Evolutionary conservation across 2,329 filamentous ascomycete genomes (phyloP).

Genomic region (Sporothrix globosa): DNA sequence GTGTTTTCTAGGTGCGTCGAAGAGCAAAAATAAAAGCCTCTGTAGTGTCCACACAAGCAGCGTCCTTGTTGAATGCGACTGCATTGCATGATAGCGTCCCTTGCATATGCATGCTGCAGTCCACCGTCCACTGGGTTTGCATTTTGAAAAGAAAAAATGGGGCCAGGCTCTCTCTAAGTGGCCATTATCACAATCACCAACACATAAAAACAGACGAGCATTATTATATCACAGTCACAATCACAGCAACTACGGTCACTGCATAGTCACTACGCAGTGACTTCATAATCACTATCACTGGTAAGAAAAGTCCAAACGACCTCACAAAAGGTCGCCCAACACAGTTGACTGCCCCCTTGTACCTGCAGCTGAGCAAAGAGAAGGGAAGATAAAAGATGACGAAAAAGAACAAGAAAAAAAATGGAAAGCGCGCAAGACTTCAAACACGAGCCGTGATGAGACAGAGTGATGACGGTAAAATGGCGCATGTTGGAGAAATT

Average conservation of each 20-base stretch:
- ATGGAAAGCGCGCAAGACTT: not conserved
- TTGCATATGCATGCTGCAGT: conserved; percentile 19
- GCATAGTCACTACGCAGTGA: no score
- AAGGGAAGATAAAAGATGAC: not conserved
- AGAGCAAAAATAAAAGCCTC: not conserved
- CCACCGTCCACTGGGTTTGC: no score
- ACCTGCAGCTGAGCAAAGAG: not conserved
- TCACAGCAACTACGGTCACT: not conserved
- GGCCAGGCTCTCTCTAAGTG: not conserved
- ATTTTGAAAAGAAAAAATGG: not conserved
- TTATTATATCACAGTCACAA: conserved; percentile 20
- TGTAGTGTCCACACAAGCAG: no score
- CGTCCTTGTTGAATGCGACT: no score
- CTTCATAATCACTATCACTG: no score
- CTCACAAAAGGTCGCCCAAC: not conserved
- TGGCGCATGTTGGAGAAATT: not conserved
- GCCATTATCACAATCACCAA: conserved; percentile 1
- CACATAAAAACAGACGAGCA: not conserved
- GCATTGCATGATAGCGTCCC: conserved; percentile 2
- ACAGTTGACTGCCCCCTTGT: not conserved
- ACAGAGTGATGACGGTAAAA: not conserved
- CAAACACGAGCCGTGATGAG: not conserved
- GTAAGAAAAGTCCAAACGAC: not conserved
- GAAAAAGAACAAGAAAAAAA: not conserved
- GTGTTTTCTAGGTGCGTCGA: not conserved